phyloP scores from a whole-genome alignment of 345 rosid species.

The Crucihimalaya himalaica region DNA sequence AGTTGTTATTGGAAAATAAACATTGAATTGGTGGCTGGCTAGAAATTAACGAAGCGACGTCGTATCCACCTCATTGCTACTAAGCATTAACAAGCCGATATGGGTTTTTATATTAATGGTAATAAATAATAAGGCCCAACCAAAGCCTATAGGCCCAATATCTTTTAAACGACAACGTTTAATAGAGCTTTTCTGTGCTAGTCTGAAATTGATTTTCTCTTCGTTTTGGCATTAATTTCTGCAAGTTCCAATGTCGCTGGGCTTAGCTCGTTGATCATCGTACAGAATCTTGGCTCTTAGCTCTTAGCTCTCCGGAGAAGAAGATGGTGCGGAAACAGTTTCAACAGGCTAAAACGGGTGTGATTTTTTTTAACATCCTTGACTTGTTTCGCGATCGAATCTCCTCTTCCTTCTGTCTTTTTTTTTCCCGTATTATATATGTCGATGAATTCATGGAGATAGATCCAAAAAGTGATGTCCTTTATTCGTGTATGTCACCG shows the following conservation, averaged over 20 bases:
- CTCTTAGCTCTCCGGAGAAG: slow-evolving; percentile 9
- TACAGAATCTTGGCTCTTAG: neutral
- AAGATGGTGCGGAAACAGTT: slow-evolving; percentile 67
- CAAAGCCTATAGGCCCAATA: neutral
- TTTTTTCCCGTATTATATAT: neutral
- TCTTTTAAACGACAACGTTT: neutral
- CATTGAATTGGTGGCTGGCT: neutral
- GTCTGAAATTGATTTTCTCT: slow-evolving; percentile 16
- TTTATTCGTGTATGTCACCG: neutral
- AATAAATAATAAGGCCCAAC: neutral
- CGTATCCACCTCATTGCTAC: neutral
- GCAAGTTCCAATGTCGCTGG: slow-evolving; percentile 2
- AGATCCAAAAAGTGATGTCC: neutral
- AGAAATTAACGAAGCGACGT: neutral
- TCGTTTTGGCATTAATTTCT: slow-evolving; percentile 2
- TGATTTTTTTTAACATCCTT: neutral
- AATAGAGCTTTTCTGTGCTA: neutral
- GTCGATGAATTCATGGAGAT: neutral
- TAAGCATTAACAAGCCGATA: neutral
- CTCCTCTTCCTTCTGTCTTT: neutral
- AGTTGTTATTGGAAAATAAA: neutral
- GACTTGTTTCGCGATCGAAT: slow-evolving; percentile 10
- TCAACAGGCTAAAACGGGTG: slow-evolving; percentile 66
- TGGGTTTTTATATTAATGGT: neutral
- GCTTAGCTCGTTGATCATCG: slow-evolving; percentile 28